Base-by-base conservation (phyloP, 2,329 filamentous ascomycete species). In the Diaporthe helianthi region DNA sequence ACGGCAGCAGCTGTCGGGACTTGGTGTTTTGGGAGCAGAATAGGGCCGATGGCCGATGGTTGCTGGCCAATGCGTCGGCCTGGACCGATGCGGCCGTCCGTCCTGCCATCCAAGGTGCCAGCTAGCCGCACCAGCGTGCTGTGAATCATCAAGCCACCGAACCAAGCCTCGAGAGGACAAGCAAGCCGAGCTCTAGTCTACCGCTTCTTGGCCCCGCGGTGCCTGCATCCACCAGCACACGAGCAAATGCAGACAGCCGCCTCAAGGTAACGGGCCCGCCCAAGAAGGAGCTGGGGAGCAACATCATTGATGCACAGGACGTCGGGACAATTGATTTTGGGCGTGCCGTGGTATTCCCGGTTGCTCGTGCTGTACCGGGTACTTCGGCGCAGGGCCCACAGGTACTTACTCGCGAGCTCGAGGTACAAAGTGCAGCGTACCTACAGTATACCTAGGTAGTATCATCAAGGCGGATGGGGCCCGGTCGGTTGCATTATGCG, bases 351-450 rank as follows among this genome's bases (percentile, higher is more conserved):
- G 64, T 66, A 66, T 66, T 66, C 64, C 64, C 64, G 64, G 63
- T 24, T 5, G 13, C 55, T n/a, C 24, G 41, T 2, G 22, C 58
- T 41, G 69, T 71, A 71, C 67, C 49, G 24, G 38, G 46, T 36
- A 53, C 53, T 66, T 68, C 41, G 44, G 63, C 52, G n/a, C 24
- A 9, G 36, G 69, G 64, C 69, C 69, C 69, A 69, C 69, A 67
- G 54, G 47, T 71, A 71, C 69, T 38, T 71, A 24, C 29, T 49
- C 52, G 33, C 19, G 24, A 44, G 61, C 49, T 38, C 47, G 41
- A 66, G 67, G 69, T 71, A 71, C 69, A n/a, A n/a, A n/a, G n/a
- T n/a, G n/a, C n/a, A n/a, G n/a, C n/a, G n/a, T n/a, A n/a, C n/a
- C n/a, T n/a, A n/a, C n/a, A n/a, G n/a, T n/a, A n/a, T n/a, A n/a